Evolutionary conservation across 2,329 filamentous ascomycete species (phyloP).

Genomic region (Diaporthe ampelina): DNA sequence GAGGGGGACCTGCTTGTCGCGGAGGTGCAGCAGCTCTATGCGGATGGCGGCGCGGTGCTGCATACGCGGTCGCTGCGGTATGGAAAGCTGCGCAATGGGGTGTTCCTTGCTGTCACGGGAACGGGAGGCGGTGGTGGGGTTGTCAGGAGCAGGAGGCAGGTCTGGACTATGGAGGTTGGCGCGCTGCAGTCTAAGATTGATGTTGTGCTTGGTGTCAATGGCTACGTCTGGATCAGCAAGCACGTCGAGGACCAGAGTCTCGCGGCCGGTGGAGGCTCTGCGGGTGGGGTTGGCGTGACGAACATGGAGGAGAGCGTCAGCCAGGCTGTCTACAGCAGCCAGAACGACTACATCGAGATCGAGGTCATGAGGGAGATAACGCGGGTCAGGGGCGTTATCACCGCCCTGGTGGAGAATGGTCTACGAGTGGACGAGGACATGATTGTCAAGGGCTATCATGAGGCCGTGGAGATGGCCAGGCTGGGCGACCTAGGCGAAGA

Average conservation of each 20-base stretch:
- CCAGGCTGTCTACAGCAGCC: slow-evolving; percentile 90
- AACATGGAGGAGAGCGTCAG: slow-evolving; percentile 90
- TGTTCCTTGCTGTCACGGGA: slow-evolving; percentile 86
- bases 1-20: slow-evolving; percentile 95
- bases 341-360: slow-evolving; percentile 87
- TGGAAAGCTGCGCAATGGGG: slow-evolving; percentile 93
- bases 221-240: slow-evolving; percentile 95
- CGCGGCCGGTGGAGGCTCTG: slow-evolving; percentile 59
- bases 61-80: slow-evolving; percentile 94
- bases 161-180: slow-evolving; percentile 81
- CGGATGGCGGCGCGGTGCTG: slow-evolving; percentile 87
- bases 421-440: slow-evolving; percentile 91
- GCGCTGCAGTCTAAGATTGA: slow-evolving; percentile 75
- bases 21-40: slow-evolving; percentile 91
- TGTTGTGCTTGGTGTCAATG: slow-evolving; percentile 93
- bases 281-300: slow-evolving; percentile 78
- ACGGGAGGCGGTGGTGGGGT: slow-evolving; percentile 89
- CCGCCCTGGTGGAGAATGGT: slow-evolving; percentile 84
- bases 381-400: slow-evolving; percentile 83
- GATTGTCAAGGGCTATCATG: slow-evolving; percentile 85
- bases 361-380: slow-evolving; percentile 90
- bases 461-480: slow-evolving; percentile 81
- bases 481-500: slow-evolving; percentile 69
- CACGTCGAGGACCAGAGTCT: slow-evolving; percentile 75
- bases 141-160: slow-evolving; percentile 85